These are phyloP conservation scores for Eucalyptus marginata DNA, from an alignment of 345 rosid genomes.

Conservation along the genomic window DNA sequence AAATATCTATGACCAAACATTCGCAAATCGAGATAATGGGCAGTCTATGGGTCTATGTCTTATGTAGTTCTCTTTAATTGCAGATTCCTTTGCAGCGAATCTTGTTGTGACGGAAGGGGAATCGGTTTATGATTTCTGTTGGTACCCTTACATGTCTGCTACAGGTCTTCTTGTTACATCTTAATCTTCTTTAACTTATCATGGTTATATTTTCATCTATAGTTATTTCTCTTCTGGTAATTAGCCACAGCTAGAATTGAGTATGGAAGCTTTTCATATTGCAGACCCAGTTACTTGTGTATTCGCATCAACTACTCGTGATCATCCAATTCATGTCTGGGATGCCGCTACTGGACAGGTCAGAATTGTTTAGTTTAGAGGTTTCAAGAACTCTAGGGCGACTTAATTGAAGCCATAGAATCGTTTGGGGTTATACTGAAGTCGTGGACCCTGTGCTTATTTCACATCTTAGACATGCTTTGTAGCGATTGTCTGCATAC, in stretches of 20 bases:
- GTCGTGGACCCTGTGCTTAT: background rate
- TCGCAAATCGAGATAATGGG: background rate
- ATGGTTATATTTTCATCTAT: background rate
- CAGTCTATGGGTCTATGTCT: background rate
- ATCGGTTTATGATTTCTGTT: slow-evolving; percentile 83
- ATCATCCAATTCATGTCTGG: slow-evolving; percentile 99
- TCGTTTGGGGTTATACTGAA: background rate
- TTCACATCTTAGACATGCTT: background rate
- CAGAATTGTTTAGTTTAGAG: background rate
- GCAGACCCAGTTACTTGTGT: slow-evolving; percentile 83
- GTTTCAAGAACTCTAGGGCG: background rate
- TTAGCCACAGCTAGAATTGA: background rate
- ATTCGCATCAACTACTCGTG: slow-evolving; percentile 77
- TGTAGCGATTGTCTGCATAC: background rate
- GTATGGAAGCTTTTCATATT: background rate
- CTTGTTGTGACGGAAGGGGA: slow-evolving; percentile 77
- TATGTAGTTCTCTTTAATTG: background rate
- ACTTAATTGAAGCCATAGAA: background rate
- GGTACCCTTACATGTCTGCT: slow-evolving; percentile 92
- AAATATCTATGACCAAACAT: background rate
- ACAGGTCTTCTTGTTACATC: slow-evolving; percentile 37
- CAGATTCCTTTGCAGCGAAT: slow-evolving; percentile 71
- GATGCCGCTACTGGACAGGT: slow-evolving; percentile 94
- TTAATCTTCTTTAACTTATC: background rate
- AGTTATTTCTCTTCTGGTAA: background rate